A percentile compares a stretch with the other conserved stretches of the same genome.
These are phyloP conservation scores for Ceratobasidium sp. DNA, from an alignment of 1,284 basidiomycete species.

Conservation along the genomic window DNA sequence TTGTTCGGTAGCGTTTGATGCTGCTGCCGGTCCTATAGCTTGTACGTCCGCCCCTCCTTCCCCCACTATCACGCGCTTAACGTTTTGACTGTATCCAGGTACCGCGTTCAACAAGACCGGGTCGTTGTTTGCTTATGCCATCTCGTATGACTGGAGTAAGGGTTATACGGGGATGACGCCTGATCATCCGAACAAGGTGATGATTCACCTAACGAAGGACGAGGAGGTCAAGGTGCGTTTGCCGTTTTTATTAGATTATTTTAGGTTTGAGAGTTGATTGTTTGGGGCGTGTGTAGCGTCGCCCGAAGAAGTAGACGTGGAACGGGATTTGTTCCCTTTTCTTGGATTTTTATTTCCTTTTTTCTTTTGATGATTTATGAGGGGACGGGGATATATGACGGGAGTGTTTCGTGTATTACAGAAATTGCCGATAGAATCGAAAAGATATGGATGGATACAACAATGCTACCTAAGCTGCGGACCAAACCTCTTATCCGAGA, in stretches of 20 bases:
- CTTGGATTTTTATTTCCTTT: not conserved
- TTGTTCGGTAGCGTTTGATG: conserved; percentile 72
- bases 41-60: conserved; percentile 38
- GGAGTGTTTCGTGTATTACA: too few species aligned
- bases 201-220: conserved; percentile 91
- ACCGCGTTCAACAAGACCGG: conserved; percentile 88
- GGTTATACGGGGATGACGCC: conserved; percentile 90
- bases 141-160: conserved; percentile 93
- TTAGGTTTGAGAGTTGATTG: too few species aligned
- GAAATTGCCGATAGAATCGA: too few species aligned
- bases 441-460: too few species aligned
- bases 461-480: too few species aligned
- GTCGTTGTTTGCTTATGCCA: conserved; percentile 54
- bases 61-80: conserved; percentile 51
- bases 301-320: conserved; percentile 2
- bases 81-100: conserved; percentile 55
- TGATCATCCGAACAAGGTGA: conserved; percentile 84
- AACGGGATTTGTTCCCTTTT: not conserved
- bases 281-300: too few species aligned
- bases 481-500: too few species aligned
- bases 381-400: too few species aligned
- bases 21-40: conserved; percentile 75
- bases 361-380: too few species aligned
- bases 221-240: conserved; percentile 79
- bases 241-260: too few species aligned